Conservation (phyloP, 495 filamentous ascomycete genomes). For the Tuber borchii region DNA sequence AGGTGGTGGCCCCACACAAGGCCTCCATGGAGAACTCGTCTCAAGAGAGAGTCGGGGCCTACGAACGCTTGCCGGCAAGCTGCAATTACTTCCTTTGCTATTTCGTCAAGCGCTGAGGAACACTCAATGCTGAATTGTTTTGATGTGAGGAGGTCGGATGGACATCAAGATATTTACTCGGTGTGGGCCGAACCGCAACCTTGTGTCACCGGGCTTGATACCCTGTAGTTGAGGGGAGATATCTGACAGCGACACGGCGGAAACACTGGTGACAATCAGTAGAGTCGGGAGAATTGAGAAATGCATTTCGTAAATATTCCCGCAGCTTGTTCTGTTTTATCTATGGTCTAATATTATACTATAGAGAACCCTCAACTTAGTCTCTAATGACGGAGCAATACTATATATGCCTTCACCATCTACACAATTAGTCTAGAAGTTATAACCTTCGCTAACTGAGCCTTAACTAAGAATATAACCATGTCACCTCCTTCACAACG, state of each 20-base stretch:
- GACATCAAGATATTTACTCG: slow-evolving; percentile 15
- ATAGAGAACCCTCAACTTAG: no score
- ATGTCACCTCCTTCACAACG: no score
- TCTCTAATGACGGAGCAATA: no score
- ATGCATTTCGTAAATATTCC: slow-evolving; percentile 20
- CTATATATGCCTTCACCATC: no score
- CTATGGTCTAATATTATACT: no score
- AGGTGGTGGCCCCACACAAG: slow-evolving; percentile 15
- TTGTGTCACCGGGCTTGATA: slow-evolving; percentile 19
- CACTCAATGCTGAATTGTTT: slow-evolving; percentile 16
- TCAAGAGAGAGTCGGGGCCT: slow-evolving; percentile 20
- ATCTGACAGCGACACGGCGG: slow-evolving; percentile 20
- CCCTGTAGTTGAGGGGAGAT: slow-evolving; percentile 11
- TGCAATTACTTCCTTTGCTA: slow-evolving; percentile 12
- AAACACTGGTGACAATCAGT: slow-evolving; percentile 17
- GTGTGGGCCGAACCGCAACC: slow-evolving; percentile 24
- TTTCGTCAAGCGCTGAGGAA: slow-evolving; percentile 11
- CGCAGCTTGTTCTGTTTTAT: neutral
- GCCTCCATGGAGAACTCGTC: slow-evolving; percentile 21
- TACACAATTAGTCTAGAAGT: no score
- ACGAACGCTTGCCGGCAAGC: slow-evolving; percentile 31
- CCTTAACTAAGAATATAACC: no score
- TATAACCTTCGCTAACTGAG: no score
- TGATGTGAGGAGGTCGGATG: slow-evolving; percentile 12
- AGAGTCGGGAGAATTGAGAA: slow-evolving; percentile 21